A percentile compares a stretch with the other conserved stretches of the same genome.
Conservation (phyloP, 805 yeast genomes). For the Kluyveromyces wickerhamii region DNA sequence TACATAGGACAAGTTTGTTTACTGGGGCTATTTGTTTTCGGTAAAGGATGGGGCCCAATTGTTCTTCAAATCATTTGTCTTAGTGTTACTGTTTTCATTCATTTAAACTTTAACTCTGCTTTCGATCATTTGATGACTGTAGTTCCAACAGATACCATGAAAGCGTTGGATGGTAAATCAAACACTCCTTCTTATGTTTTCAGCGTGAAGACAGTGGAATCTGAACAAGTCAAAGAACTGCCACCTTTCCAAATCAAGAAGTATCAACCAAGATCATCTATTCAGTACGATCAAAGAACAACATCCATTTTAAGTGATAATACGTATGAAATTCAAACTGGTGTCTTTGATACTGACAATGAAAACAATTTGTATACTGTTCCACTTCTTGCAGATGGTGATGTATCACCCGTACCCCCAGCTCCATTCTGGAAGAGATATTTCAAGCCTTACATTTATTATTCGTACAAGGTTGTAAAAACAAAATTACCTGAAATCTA, state of each 20-base stretch:
- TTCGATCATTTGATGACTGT: constrained; percentile 52
- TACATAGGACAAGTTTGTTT: constrained; percentile 83
- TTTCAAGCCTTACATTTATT: constrained; percentile 48
- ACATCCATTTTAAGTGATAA: constrained; percentile 14
- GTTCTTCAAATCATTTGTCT: constrained; percentile 63
- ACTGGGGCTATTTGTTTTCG: constrained; percentile 79
- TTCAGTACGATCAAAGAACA: constrained; percentile 8
- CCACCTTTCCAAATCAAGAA: constrained; percentile 26
- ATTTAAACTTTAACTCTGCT: constrained; percentile 54
- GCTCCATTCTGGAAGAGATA: constrained; percentile 41
- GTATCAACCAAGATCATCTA: constrained; percentile 15
- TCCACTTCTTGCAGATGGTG: constrained; percentile 70
- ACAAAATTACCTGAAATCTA: constrained; percentile 51
- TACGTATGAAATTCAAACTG: constrained; percentile 18
- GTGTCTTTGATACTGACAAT: constrained; percentile 8
- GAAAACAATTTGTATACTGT: constrained; percentile 28
- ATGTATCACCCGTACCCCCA: constrained; percentile 23
- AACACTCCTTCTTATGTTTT: constrained; percentile 46
- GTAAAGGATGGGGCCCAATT: constrained; percentile 93
- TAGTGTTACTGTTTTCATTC: constrained; percentile 60
- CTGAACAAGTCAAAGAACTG: constrained; percentile 21
- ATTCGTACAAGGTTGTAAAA: constrained; percentile 41
- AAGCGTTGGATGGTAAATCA: constrained; percentile 62
- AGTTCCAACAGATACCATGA: constrained; percentile 68
- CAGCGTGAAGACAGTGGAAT: constrained; percentile 22